These are phyloP conservation scores for Tuber calosporum DNA, from an alignment of 495 filamentous ascomycete genomes.

Conservation along the genomic window DNA sequence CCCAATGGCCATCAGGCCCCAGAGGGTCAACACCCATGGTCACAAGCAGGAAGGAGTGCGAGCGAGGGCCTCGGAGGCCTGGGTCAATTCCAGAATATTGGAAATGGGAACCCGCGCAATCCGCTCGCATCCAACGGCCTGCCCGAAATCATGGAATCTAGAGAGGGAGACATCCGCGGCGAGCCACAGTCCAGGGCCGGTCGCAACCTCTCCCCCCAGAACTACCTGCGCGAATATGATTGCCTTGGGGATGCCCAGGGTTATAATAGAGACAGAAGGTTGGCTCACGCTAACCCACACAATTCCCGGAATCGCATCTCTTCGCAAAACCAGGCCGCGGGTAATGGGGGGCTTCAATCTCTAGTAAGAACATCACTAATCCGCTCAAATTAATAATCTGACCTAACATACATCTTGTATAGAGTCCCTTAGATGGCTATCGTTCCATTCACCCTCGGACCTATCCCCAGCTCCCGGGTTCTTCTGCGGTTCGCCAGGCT, in stretches of 20 bases:
- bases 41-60: not conserved
- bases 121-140: not conserved
- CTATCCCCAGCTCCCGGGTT: not conserved
- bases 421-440: not conserved
- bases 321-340: not conserved
- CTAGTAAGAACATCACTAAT: not conserved
- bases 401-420: not conserved
- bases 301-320: not conserved
- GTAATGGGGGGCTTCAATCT: not conserved
- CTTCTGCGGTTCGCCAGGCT: not conserved
- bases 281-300: not conserved
- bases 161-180: not conserved
- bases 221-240: not conserved
- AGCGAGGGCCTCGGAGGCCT: not conserved
- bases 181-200: not conserved
- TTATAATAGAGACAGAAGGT: not conserved
- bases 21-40: not conserved
- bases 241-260: not conserved
- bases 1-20: not conserved
- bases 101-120: not conserved
- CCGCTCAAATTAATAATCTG: not conserved
- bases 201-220: not conserved
- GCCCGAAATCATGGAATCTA: not conserved
- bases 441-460: not conserved
- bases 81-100: not conserved